Evolutionary conservation across 2,329 filamentous ascomycete genomes (phyloP), one percentile per base, ranked within the genome.

Genomic region (Ophiobolus disseminans): DNA sequence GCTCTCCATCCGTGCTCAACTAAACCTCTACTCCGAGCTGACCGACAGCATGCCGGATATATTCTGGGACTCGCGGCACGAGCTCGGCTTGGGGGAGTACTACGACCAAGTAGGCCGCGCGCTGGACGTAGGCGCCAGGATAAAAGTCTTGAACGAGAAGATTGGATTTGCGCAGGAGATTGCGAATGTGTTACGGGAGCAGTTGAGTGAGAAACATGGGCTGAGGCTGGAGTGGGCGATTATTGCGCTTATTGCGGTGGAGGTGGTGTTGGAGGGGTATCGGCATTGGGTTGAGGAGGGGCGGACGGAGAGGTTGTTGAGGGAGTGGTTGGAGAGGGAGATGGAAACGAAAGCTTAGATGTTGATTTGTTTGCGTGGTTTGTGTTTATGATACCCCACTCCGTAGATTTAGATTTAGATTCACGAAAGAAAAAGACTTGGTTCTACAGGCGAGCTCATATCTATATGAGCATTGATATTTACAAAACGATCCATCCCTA

Each of bases 91-190:
- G 2, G 94, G 97, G 72, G 89, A 88, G 22, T 97, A 97, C 76
- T 99, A 97, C 73, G 92, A 96, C 60, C 89, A 94, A 72, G 91
- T 97, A 31, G 92, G 93, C 31, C 85, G 87, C 45, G 91, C 91
- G 0, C 81, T 99, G 26, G 94, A 97, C 73, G 92, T 97, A 19
- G 89, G 90, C 25, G 90, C 94, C 20, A 84, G 94, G 40, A 97
- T 97, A 75, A 90, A 89, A 64, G 86, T 90, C 14, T 76, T 97
- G 60, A 99, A 99, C 72, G 90, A 96, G 76, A 96, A 96, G 77
- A 95, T 99, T 84, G 93, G 96, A 67, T 97, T 99, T 71, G 94
- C 93, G 1, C 90, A 94, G 66, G 93, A 97, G 73, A 97, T 97
- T 70, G 91, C 94, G 5, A 90, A 82, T 42, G 92, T 97, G 13